These are phyloP conservation scores for Achaetomiella virescens DNA, from an alignment of 495 filamentous ascomycete genomes.

Conservation along the genomic window DNA sequence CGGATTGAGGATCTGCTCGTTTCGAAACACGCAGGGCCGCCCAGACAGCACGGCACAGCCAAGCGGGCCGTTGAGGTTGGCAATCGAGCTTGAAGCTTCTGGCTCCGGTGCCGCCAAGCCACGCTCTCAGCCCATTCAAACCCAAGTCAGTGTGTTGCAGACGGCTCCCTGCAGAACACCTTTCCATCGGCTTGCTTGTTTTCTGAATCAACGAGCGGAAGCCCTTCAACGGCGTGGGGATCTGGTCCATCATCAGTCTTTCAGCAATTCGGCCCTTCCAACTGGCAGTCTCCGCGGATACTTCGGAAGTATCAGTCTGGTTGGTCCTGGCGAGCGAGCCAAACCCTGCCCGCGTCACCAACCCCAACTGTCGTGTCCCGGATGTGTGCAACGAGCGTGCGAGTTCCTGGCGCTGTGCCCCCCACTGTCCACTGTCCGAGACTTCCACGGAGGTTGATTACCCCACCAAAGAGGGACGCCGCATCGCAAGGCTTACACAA, in stretches of 20 bases:
- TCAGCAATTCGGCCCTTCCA: background rate
- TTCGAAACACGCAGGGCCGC: constrained; percentile 12
- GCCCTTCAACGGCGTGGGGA: background rate
- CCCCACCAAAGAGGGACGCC: constrained; percentile 9
- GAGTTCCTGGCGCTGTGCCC: background rate
- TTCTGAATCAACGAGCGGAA: no score
- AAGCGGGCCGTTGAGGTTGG: background rate
- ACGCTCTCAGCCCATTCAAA: background rate
- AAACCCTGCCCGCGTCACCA: background rate
- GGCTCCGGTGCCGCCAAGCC: background rate
- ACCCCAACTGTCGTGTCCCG: background rate
- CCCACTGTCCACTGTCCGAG: constrained; percentile 15
- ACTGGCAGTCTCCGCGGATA: constrained; percentile 14
- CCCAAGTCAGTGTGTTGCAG: background rate
- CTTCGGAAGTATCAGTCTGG: constrained; percentile 7
- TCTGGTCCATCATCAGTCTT: background rate
- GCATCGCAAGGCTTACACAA: constrained; percentile 7
- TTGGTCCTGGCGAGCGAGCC: background rate
- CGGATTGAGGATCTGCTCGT: constrained; percentile 12
- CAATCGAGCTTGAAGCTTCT: background rate
- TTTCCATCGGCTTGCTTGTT: no score
- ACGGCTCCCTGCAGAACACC: no score
- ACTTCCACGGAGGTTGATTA: constrained; percentile 2
- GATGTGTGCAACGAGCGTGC: background rate
- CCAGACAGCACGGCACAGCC: constrained; percentile 11